phyloP scores from a whole-genome alignment of 176 grass and related monocot species.

The Oryza punctata region DNA sequence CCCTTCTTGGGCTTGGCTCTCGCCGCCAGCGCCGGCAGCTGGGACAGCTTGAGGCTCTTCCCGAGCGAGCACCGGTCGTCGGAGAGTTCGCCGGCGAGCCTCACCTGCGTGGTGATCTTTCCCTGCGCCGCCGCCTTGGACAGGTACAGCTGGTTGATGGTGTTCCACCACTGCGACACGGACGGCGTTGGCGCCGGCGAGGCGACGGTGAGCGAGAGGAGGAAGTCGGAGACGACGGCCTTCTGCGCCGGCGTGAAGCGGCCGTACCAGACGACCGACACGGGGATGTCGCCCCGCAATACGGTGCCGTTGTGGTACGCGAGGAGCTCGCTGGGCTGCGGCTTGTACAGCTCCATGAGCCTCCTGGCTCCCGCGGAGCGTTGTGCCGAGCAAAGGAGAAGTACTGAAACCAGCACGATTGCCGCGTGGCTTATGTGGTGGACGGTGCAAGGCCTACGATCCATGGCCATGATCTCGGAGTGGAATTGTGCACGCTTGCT shows the following conservation, averaged over 20 bases:
- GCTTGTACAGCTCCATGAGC: constrained; percentile 55
- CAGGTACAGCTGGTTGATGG: constrained; percentile 65
- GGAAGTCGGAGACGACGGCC: constrained; percentile 73
- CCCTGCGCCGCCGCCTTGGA: constrained; percentile 38
- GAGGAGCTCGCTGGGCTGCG: constrained; percentile 39
- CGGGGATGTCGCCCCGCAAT: constrained; percentile 61
- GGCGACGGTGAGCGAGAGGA: constrained; percentile 57
- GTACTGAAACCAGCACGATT: neutral
- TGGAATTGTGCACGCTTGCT: neutral
- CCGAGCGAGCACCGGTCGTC: constrained; percentile 56
- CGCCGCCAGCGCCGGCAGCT: constrained; percentile 57
- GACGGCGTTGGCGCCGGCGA: constrained; percentile 46
- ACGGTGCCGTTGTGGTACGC: constrained; percentile 75
- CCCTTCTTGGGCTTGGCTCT: constrained; percentile 11
- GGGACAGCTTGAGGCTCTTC: constrained; percentile 52
- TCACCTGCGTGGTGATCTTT: constrained; percentile 39
- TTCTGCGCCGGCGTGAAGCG: constrained; percentile 61
- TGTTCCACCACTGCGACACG: constrained; percentile 76
- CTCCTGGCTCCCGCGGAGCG: constrained; percentile 37
- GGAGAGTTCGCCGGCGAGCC: constrained; percentile 41
- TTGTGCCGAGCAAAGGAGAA: constrained; percentile 39
- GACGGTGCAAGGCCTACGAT: neutral
- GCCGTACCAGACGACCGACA: constrained; percentile 77
- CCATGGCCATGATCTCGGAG: constrained; percentile 42
- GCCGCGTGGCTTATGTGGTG: neutral